Conservation (phyloP, 2,329 filamentous ascomycete species). For the Colletotrichum siamense region DNA sequence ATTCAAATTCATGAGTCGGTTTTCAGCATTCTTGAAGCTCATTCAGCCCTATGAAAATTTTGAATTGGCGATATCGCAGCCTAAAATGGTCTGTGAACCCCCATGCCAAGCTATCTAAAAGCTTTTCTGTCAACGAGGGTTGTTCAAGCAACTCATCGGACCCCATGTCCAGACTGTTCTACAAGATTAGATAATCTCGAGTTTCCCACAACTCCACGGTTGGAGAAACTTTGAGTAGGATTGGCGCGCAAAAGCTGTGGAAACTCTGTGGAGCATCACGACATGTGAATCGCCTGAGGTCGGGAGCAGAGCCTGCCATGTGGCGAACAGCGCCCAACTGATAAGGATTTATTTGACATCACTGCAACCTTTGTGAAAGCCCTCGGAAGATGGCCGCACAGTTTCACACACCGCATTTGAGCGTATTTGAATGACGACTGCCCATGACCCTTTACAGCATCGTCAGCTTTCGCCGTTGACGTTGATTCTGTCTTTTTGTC, state of each 20-base stretch:
- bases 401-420: neutral
- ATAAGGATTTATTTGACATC: constrained; percentile 2
- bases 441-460: neutral
- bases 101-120: neutral
- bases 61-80: neutral
- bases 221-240: neutral
- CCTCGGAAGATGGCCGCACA: neutral
- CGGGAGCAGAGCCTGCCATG: neutral
- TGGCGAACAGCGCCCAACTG: neutral
- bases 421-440: neutral
- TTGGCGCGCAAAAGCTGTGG: constrained; percentile 3
- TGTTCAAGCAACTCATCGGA: neutral
- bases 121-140: neutral
- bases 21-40: neutral
- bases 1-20: neutral
- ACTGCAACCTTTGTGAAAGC: neutral
- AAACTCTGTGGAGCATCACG: constrained; percentile 11
- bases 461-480: neutral
- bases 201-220: neutral
- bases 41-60: neutral
- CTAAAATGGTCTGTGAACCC: neutral
- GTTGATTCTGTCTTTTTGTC: neutral
- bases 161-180: neutral
- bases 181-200: neutral
- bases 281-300: neutral